A percentile compares a stretch with the other conserved stretches of the same genome.
Conservation (phyloP, 805 yeast genomes). For the Groenewaldozyma tartarivorans region DNA sequence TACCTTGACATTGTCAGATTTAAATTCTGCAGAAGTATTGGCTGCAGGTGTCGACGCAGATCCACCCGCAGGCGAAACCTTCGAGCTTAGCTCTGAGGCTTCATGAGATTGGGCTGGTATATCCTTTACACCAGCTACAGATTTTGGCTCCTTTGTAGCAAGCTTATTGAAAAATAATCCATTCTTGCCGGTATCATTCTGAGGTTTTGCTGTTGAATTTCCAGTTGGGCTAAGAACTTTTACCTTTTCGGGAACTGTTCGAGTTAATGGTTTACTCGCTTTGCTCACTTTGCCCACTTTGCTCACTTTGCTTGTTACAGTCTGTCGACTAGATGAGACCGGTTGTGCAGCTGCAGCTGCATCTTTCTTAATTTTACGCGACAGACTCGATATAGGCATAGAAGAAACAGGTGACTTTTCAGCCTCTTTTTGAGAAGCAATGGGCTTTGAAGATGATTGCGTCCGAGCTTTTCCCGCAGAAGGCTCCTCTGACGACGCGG, state of each 20-base stretch:
- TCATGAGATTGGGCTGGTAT: too few species aligned
- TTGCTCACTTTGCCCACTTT: not conserved
- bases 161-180: not conserved
- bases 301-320: not conserved
- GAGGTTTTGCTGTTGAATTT: not conserved
- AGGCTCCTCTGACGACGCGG: constrained; percentile 1
- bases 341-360: too few species aligned
- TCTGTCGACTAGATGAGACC: not conserved
- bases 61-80: too few species aligned
- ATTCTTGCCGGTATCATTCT: not conserved
- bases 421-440: not conserved
- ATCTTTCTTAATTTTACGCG: not conserved
- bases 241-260: too few species aligned
- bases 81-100: too few species aligned
- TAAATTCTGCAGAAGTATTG: too few species aligned
- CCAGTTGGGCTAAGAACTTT: too few species aligned
- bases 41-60: too few species aligned
- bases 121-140: too few species aligned
- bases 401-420: not conserved
- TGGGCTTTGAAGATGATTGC: not conserved
- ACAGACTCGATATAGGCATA: not conserved
- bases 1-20: too few species aligned
- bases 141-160: not conserved
- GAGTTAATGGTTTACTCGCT: too few species aligned
- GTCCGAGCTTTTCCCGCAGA: not conserved